Conservation (phyloP, 2,329 filamentous ascomycete genomes). For the Samsoniella hepiali region DNA sequence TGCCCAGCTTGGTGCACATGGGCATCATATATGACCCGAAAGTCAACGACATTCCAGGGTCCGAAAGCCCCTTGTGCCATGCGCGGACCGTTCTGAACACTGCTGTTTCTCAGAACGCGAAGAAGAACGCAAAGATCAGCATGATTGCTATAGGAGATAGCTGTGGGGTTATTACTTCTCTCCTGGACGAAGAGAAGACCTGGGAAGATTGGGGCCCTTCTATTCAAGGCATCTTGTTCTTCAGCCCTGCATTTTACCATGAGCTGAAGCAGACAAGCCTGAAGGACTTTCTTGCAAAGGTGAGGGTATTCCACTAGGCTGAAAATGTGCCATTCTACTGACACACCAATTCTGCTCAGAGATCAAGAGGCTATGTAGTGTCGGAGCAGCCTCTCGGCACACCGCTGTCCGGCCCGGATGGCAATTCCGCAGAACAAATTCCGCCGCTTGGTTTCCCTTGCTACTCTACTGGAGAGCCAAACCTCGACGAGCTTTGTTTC, state of each 20-base stretch:
- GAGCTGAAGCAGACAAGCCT: slow-evolving; percentile 32
- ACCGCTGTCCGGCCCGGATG: slow-evolving; percentile 50
- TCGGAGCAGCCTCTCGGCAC: slow-evolving; percentile 49
- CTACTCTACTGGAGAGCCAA: slow-evolving; percentile 63
- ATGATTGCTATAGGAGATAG: slow-evolving; percentile 70
- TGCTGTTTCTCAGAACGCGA: slow-evolving; percentile 51
- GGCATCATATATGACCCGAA: slow-evolving; percentile 48
- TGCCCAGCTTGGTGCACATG: slow-evolving; percentile 59
- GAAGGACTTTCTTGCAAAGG: slow-evolving; percentile 49
- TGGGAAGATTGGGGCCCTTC: slow-evolving; percentile 44
- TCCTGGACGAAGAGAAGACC: slow-evolving; percentile 54
- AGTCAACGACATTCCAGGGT: slow-evolving; percentile 61
- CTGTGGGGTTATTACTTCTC: slow-evolving; percentile 54
- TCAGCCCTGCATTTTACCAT: slow-evolving; percentile 48
- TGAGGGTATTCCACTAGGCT: slow-evolving; percentile 29
- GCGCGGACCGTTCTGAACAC: slow-evolving; percentile 63
- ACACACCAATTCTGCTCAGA: slow-evolving; percentile 35
- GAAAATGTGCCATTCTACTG: slow-evolving; percentile 25
- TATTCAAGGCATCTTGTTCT: slow-evolving; percentile 47
- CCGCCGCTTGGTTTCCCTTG: slow-evolving; percentile 59
- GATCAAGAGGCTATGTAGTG: slow-evolving; percentile 59
- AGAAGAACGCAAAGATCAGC: slow-evolving; percentile 56
- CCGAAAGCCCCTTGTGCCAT: slow-evolving; percentile 58
- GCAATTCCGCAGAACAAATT: slow-evolving; percentile 42
- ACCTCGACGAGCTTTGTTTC: slow-evolving; percentile 61